These are phyloP conservation scores for Amanita inopinata DNA, from an alignment of 768 basidiomycete genomes.

Conservation along the genomic window DNA sequence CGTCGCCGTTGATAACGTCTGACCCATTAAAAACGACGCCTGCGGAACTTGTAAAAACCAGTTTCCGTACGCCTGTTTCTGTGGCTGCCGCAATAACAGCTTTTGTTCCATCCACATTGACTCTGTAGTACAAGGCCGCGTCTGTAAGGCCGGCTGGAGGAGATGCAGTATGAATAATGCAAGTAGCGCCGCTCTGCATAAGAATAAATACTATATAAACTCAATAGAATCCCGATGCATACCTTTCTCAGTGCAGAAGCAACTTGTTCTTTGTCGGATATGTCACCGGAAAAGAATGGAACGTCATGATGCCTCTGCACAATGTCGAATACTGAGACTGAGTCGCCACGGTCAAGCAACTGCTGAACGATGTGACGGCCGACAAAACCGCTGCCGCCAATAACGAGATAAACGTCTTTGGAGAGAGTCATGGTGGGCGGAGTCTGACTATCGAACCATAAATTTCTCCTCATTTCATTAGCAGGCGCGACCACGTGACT, in stretches of 20 bases:
- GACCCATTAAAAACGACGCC: slow-evolving; percentile 82
- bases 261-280: slow-evolving; percentile 69
- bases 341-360: slow-evolving; percentile 68
- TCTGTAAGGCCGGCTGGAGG: slow-evolving; percentile 57
- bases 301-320: slow-evolving; percentile 85
- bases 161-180: slow-evolving; percentile 94
- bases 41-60: slow-evolving; percentile 92
- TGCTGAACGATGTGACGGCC: slow-evolving; percentile 87
- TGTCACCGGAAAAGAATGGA: slow-evolving; percentile 84
- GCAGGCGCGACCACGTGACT: slow-evolving; percentile 33
- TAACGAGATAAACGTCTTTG: slow-evolving; percentile 77
- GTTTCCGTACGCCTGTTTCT: slow-evolving; percentile 62
- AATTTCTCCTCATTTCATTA: not conserved
- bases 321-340: slow-evolving; percentile 83
- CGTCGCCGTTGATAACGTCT: slow-evolving; percentile 80
- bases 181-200: slow-evolving; percentile 72
- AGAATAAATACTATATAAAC: slow-evolving; percentile 9
- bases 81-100: slow-evolving; percentile 78
- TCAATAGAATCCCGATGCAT: slow-evolving; percentile 7
- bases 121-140: slow-evolving; percentile 73
- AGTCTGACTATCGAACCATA: slow-evolving; percentile 4
- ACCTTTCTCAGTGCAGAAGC: slow-evolving; percentile 68
- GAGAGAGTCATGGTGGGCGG: slow-evolving; percentile 16
- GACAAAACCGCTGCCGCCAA: slow-evolving; percentile 90
- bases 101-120: slow-evolving; percentile 89